Evolutionary conservation across 441 rosid species (phyloP).

Genomic region (Biscutella laevigata): DNA sequence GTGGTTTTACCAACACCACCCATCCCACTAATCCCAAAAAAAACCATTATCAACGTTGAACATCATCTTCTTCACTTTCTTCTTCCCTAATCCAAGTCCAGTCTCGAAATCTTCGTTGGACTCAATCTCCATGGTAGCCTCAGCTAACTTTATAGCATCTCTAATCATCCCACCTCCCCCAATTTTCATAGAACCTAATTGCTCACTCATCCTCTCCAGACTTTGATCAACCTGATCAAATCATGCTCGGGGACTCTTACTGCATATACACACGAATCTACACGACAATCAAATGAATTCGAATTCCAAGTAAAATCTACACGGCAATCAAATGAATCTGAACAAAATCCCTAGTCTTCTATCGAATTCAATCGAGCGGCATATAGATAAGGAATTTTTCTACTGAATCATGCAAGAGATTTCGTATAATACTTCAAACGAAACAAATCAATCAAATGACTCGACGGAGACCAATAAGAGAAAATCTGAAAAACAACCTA

Average conservation of each 20-base stretch:
- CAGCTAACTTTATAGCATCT: constrained; percentile 46
- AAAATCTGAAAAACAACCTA: background rate
- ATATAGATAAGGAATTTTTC: constrained; percentile 4
- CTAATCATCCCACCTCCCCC: constrained; percentile 52
- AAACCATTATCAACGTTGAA: constrained; percentile 28
- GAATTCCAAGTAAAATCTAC: no score
- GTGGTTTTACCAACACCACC: constrained; percentile 92
- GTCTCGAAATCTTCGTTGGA: constrained; percentile 19
- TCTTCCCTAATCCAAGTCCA: constrained; percentile 59
- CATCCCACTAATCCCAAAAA: constrained; percentile 64
- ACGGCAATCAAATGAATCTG: background rate
- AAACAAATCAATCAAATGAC: background rate
- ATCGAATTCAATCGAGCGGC: constrained; percentile 9
- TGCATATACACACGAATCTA: no score
- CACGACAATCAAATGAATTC: no score
- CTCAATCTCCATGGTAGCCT: constrained; percentile 39
- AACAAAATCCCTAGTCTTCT: background rate
- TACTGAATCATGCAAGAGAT: constrained; percentile 1
- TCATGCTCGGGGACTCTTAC: constrained; percentile 44
- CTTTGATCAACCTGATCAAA: constrained; percentile 43
- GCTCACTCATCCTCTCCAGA: constrained; percentile 35
- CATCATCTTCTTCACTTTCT: constrained; percentile 61
- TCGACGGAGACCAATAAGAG: background rate
- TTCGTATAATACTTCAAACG: no score
- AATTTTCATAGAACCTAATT: constrained; percentile 50